phyloP scores from a whole-genome alignment of 495 filamentous ascomycete genomes.

The Penicillium waksmanii region DNA sequence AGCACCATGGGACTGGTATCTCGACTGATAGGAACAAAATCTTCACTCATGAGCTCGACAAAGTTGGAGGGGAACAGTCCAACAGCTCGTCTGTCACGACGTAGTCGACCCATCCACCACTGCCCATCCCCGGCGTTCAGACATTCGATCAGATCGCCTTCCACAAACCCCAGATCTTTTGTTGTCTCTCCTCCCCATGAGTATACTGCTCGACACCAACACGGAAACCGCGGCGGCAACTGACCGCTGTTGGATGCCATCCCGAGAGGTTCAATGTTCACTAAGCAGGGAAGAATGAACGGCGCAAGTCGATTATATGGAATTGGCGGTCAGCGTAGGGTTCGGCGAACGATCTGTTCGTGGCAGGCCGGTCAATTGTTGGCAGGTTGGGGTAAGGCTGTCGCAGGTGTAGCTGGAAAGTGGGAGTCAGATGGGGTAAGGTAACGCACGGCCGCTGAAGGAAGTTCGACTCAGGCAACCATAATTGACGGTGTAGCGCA shows the following conservation, averaged over 20 bases:
- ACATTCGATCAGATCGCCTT: conserved; percentile 97
- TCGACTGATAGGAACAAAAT: conserved; percentile 78
- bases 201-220: conserved; percentile 93
- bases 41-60: conserved; percentile 83
- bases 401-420: conserved; percentile 8
- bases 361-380: not conserved
- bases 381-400: conserved; percentile 5
- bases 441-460: conserved; percentile 25
- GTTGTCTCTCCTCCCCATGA: conserved; percentile 98
- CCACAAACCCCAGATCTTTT: conserved; percentile 91
- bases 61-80: conserved; percentile 97
- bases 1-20: conserved; percentile 70
- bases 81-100: conserved; percentile 82
- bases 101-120: conserved; percentile 95
- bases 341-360: not conserved
- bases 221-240: conserved; percentile 86
- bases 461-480: conserved; percentile 18
- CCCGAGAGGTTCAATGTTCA: conserved; percentile 14
- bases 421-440: conserved; percentile 17
- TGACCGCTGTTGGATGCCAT: conserved; percentile 67
- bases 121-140: conserved; percentile 95
- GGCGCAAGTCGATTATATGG: not conserved
- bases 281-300: conserved; percentile 1
- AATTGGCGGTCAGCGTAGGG: not conserved
- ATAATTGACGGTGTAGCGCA: conserved; percentile 15